These are phyloP conservation scores for Schwanniomyces yamadae DNA, from an alignment of 805 yeast species.

Conservation along the genomic window DNA sequence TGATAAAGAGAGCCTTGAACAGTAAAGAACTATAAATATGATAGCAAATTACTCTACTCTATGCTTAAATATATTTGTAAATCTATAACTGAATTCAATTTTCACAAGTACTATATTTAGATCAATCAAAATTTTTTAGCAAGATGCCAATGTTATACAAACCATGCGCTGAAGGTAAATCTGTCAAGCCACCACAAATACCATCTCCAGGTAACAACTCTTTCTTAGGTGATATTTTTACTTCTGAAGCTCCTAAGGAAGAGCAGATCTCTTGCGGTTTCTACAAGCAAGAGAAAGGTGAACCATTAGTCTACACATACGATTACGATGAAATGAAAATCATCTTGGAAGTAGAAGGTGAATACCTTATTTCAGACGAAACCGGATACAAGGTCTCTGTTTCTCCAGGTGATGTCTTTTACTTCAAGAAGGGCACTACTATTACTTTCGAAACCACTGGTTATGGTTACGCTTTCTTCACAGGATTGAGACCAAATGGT, in stretches of 20 bases:
- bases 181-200: conserved; percentile 54
- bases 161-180: conserved; percentile 53
- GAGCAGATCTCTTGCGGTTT: conserved; percentile 65
- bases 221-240: conserved; percentile 64
- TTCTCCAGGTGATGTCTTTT: conserved; percentile 65
- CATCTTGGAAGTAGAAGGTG: conserved; percentile 66
- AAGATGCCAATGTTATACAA: conserved; percentile 56
- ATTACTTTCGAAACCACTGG: conserved; percentile 61
- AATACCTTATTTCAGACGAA: conserved; percentile 60
- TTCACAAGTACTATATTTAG: no score
- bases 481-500: conserved; percentile 53
- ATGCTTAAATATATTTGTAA: no score
- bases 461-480: conserved; percentile 62
- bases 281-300: conserved; percentile 67
- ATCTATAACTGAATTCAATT: no score
- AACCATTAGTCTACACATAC: conserved; percentile 65
- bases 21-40: no score
- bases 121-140: conserved; percentile 1
- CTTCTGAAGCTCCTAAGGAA: conserved; percentile 59
- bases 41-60: no score
- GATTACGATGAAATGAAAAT: conserved; percentile 67
- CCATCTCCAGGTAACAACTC: conserved; percentile 69
- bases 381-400: conserved; percentile 58
- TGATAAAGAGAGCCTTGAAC: no score
- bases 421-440: conserved; percentile 66